Base-by-base conservation (phyloP, 208 protist species). In the Jaenimonas drosophilae region DNA sequence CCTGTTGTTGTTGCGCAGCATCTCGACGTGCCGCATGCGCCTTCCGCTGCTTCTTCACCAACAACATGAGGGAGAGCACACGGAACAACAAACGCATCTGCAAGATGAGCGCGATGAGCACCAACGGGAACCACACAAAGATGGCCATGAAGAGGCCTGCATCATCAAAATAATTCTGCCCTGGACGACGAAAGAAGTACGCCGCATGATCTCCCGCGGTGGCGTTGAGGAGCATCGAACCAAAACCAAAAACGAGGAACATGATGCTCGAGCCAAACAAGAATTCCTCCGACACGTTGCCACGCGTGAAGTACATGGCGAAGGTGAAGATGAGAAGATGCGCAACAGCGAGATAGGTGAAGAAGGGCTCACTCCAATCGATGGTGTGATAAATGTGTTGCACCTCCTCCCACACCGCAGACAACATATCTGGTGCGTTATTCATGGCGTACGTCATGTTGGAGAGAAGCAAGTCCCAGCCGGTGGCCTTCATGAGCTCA, bases 301-400 rank as follows among this genome's bases (percentile, higher is more conserved):
- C 39, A 37, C 28, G 12, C 2, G 50, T 76, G 14, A 44, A n/a
- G 20, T 54, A 31, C 11, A 73, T 1, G 1, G 63, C 51, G n/a
- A 27, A 9, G 19, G 59, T 23, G 49, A 67, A 43, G 7, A 88
- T 37, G 3, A 69, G 0, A 0, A 54, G 6, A 38, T 92, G 84
- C 49, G 84, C 84, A 7, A 28, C 55, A 1, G 40, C 44, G 11
- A 92, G 62, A 49, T 69, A 84, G 5, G 16, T 40, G 24, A 92
- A 87, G 49, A 88, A 83, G 0, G 76, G 79, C 49, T 92, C 78
- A 0, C 52, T 64, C 76, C 79, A 92, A 45, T 87, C 64, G 11
- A 88, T 66, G 3, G 77, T 65, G 2, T 28, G 14, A 12, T 71
- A 45, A 43, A 87, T 87, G 0, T 32, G 26, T 14, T 19, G 12